Evolutionary conservation across 305 asterid species (phyloP), one percentile per base, ranked within the genome.

Genomic region (Fraxinus platypoda): DNA sequence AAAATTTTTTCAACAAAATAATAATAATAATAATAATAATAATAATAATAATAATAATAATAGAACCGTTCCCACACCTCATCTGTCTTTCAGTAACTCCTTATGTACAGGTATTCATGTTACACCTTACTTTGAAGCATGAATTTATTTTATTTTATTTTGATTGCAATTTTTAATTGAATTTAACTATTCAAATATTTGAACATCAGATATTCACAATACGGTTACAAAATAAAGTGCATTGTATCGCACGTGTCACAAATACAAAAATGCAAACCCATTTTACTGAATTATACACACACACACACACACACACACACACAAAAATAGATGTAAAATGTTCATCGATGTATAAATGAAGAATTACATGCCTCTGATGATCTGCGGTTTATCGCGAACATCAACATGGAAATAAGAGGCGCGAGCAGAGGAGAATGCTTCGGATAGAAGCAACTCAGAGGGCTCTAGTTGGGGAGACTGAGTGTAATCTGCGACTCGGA

Each of bases 401-500:
- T 93, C 98, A 57, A 91, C 98, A 57, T 86, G 95, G 86, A 82
- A 75, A 86, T 93, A 94, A 70, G 87, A 82, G 77, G 94, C 98
- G 57, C 89, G 93, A 35, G 95, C 94, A 75, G 95, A 88, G 81
- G 90, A 84, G 25, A 94, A 57, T 71, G 97, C 97, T 74, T 87
- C 90, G 12, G 93, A 85, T 71, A 93, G 91, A 73, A 87, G 84
- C 62, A 91, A 80, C 76, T 93, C 95, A 62, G 88, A 86, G 33
- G 88, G 85, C 75, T 87, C 88, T 82, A 89, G 92, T 66, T 91
- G 89, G 43, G 87, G 89, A 62, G 90, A 79, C 70, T 81, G 86
- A 59, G 84, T 37, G n/a, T 92, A 88, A 87, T 93, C 98, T 79
- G 93, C 94, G 59, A 94, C 90, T 83, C 96, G 91, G 81, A 94